Evolutionary conservation across 352 stramenopile genomes (phyloP).

Genomic region (Pythium utonaiense): DNA sequence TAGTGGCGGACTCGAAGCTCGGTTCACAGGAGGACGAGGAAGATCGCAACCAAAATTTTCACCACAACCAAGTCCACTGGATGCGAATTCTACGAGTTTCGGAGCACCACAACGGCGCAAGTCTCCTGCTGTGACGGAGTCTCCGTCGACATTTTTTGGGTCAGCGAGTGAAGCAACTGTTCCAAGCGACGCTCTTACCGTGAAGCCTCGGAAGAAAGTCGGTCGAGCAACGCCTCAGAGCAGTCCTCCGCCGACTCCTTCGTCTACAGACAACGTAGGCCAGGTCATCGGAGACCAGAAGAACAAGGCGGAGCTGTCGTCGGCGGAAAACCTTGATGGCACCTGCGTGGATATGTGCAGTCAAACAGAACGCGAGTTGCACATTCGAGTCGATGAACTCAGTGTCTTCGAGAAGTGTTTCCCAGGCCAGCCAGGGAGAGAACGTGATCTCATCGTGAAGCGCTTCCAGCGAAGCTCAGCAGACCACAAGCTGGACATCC

Average conservation of each 20-base stretch:
- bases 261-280: not conserved
- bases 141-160: not conserved
- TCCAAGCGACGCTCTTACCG: not conserved
- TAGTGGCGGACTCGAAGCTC: slow-evolving; percentile 12
- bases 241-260: slow-evolving; percentile 15
- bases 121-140: not conserved
- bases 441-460: slow-evolving; percentile 81
- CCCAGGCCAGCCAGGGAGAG: slow-evolving; percentile 44
- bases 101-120: slow-evolving; percentile 8
- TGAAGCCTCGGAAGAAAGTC: slow-evolving; percentile 21
- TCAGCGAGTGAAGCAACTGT: not conserved
- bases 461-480: slow-evolving; percentile 84
- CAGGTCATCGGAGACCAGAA: slow-evolving; percentile 27
- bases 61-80: not conserved
- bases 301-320: slow-evolving; percentile 57
- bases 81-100: slow-evolving; percentile 1
- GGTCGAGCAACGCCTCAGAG: slow-evolving; percentile 5
- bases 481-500: slow-evolving; percentile 84
- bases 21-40: slow-evolving; percentile 9
- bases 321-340: slow-evolving; percentile 67
- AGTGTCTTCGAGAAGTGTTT: slow-evolving; percentile 86
- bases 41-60: slow-evolving; percentile 1
- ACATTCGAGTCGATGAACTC: slow-evolving; percentile 83
- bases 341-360: slow-evolving; percentile 86
- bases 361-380: slow-evolving; percentile 69